Conservation (phyloP, 2,329 filamentous ascomycete genomes). For the Pestalotiopsis sp. region DNA sequence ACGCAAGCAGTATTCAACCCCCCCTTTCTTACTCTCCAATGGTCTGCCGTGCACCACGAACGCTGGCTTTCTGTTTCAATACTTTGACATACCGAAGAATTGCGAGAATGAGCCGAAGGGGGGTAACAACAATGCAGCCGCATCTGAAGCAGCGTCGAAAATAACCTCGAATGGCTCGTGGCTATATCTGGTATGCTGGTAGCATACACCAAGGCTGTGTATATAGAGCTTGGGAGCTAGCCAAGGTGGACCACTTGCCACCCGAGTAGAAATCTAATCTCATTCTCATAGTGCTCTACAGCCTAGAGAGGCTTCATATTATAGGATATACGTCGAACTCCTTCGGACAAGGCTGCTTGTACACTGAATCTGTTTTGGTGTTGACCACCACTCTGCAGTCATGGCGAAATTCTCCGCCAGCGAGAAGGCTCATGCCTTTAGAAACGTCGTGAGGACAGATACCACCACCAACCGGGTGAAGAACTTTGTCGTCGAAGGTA, state of each 20-base stretch:
- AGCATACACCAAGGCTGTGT: not conserved
- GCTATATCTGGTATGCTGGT: not conserved
- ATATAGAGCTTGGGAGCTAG: conserved; percentile 8
- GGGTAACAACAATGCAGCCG: conserved; percentile 8
- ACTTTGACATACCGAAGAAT: conserved; percentile 10
- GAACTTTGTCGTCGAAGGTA: conserved; percentile 31
- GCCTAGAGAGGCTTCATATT: not conserved
- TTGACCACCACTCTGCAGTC: not conserved
- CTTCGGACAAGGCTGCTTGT: not conserved
- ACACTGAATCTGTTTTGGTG: not conserved
- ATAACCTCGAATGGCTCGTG: not conserved
- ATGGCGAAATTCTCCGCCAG: conserved; percentile 11
- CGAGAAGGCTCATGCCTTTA: conserved; percentile 21
- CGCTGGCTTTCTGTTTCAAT: not conserved
- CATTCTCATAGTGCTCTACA: not conserved
- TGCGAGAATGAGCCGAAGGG: conserved; percentile 15
- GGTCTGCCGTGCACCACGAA: not conserved
- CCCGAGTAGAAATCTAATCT: not conserved
- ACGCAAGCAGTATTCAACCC: not conserved
- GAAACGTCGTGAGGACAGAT: conserved; percentile 39
- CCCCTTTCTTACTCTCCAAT: not conserved
- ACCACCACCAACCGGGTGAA: conserved; percentile 38
- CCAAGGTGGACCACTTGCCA: not conserved
- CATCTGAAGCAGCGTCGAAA: not conserved
- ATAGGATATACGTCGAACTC: not conserved